Evolutionary conservation across 306 rosid genomes (phyloP), one percentile per base, ranked within the genome.

Genomic region (Albizia julibrissin): DNA sequence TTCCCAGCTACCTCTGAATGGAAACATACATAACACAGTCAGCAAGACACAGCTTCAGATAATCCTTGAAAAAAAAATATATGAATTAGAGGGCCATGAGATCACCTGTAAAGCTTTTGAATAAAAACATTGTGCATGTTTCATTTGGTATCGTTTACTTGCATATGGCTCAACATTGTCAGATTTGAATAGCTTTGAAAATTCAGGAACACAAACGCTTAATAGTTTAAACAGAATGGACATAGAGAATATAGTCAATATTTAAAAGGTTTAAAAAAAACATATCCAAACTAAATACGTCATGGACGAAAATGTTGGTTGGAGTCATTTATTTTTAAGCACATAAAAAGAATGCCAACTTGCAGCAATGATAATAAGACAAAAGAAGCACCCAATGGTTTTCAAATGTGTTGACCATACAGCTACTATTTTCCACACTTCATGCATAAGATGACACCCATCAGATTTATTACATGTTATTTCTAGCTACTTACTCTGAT

Each of bases 41-140:
- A 78, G 77, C 76, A 81, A 77, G 39, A 59, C 46, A 37, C 1
- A 26, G 5, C 31, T 75, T 62, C 26, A 72, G 3, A 68, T 66
- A n/a, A 61, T 58, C 15, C 6, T 3, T 9, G 13, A 29, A 58
- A 39, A 54, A 39, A 54, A 18, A 69, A 14, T 4, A 69, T 27
- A 54, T 21, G 52, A 79, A 79, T 66, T 43, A 77, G 75, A 27
- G 71, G 34, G 77, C 26, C 49, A 52, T 61, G 74, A 42, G 33
- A 66, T 80, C 84, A 95, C 99, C 97, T 86, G 88, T 95, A 95
- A 75, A 95, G 93, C 88, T 93, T 95, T 85, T 78, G 80, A 81
- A 95, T 95, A 89, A 93, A 93, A 40, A 93, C 92, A 74, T 93
- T 92, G 92, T 93, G 99, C 78, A 95, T 89, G 69, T 89, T 91